Base-by-base conservation (phyloP, 2,329 filamentous ascomycete genomes). In the Torrubiellomyces zombiae region DNA sequence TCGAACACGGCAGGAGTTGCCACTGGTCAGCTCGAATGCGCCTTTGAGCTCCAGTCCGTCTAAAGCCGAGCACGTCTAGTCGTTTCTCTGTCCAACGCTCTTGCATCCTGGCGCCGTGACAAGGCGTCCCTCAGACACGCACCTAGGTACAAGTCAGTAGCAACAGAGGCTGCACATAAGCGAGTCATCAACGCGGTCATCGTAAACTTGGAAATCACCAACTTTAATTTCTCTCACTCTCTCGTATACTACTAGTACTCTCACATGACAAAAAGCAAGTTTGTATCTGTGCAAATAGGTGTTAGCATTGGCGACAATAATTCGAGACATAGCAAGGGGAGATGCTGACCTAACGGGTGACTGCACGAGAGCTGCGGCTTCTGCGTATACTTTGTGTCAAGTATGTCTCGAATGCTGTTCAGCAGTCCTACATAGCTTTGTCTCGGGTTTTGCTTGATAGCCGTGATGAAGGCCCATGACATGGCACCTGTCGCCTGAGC, bases 301-400 rank as follows among this genome's bases (percentile, higher is more conserved):
- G 31, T 37, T 35, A 40, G 37, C 2, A 17, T 12, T 11, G 5
- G 6, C 11, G 9, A 20, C n/a, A 11, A 17, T 14, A 5, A 17
- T 6, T 14, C 7, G 20, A n/a, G 21, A 23, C 8, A 21, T n/a
- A 26, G 28, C 14, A 16, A 27, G 27, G 16, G 21, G 14, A 18
- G 19, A 56, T 74, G n/a, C n/a, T 56, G 72, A 94, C 86, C 83
- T 44, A 98, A 59, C 18, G 89, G 89, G 54, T 98, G 89, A 50
- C 83, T 93, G 57, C 81, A 86, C 44, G 85, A 94, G 37, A 98
- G 59, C 60, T 98, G 89, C 26, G 89, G 89, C 58, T 93, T 93
- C 56, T 98, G 89, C 7, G 67, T 65, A 50, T 98, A 98, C 50
- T 91, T 89, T 19, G 69, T 69, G 37, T 78, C 60, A 30, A 98